Conservation (phyloP, 2,329 filamentous ascomycete species). For the Scopulariopsis brevicaulis region DNA sequence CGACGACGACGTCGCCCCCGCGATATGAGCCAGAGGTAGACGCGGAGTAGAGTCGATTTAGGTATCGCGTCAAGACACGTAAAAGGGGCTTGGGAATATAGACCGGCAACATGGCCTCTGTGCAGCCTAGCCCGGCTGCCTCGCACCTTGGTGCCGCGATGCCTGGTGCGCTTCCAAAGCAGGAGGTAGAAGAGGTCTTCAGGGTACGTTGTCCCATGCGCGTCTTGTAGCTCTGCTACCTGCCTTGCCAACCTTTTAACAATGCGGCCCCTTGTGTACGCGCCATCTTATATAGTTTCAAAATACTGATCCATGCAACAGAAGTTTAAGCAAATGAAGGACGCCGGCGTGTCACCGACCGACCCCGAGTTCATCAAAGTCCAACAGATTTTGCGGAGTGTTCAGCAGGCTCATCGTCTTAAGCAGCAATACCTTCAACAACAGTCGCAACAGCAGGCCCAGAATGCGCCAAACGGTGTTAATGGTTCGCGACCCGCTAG, state of each 20-base stretch:
- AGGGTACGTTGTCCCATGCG: constrained; percentile 34
- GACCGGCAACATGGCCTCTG: constrained; percentile 59
- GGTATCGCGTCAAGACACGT: constrained; percentile 12
- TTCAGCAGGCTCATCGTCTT: constrained; percentile 22
- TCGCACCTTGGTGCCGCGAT: constrained; percentile 53
- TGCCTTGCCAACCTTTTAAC: constrained; percentile 1
- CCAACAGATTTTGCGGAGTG: constrained; percentile 26
- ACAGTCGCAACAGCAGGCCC: constrained; percentile 30
- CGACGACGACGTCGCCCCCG: not conserved
- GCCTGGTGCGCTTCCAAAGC: constrained; percentile 58
- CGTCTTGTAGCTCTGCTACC: not conserved
- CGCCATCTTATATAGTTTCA: not conserved
- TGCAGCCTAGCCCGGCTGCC: constrained; percentile 60
- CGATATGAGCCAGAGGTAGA: constrained; percentile 26
- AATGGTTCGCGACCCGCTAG: constrained; percentile 34
- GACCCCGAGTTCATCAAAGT: constrained; percentile 85
- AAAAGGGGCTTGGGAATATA: constrained; percentile 9
- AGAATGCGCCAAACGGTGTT: constrained; percentile 43
- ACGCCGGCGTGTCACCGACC: constrained; percentile 64
- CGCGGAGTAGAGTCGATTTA: constrained; percentile 11
- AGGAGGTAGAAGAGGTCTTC: constrained; percentile 67
- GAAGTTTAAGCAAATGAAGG: constrained; percentile 87
- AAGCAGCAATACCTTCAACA: constrained; percentile 39
- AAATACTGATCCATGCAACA: constrained; percentile 21
- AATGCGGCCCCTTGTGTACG: not conserved